Percentiles rank a stretch among this genome's conserved stretches.
These are phyloP conservation scores for Penicillium sp. DNA, from an alignment of 2,329 filamentous ascomycete species.

Conservation along the genomic window DNA sequence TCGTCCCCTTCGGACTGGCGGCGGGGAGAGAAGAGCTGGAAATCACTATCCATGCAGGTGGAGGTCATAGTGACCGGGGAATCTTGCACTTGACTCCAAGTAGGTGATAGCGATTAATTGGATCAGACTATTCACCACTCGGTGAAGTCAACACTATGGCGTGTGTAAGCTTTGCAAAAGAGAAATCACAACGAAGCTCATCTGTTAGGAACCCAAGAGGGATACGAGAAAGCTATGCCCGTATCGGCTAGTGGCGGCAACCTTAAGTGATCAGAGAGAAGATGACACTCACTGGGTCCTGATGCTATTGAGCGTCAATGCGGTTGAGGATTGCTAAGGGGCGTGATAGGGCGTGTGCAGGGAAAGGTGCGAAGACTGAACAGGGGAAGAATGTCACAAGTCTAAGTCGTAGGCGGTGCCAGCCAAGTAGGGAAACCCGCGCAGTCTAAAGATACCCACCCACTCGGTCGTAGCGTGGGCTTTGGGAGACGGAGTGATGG, in stretches of 20 bases:
- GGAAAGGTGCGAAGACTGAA: constrained; percentile 2
- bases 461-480: constrained; percentile 4
- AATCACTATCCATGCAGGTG: constrained; percentile 31
- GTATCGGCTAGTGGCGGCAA: neutral
- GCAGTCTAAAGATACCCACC: constrained; percentile 13
- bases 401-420: constrained; percentile 3
- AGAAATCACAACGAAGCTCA: neutral
- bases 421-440: constrained; percentile 8
- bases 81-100: constrained; percentile 11
- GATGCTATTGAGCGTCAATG: neutral
- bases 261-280: neutral
- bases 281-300: constrained; percentile 10
- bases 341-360: neutral
- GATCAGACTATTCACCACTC: neutral
- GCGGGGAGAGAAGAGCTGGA: constrained; percentile 34
- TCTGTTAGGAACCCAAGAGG: neutral
- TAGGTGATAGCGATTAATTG: neutral
- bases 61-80: constrained; percentile 21
- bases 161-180: neutral
- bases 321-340: neutral
- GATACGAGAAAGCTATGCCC: neutral
- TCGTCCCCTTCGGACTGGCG: constrained; percentile 19
- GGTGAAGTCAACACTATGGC: constrained; percentile 7
- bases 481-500: constrained; percentile 4
- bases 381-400: constrained; percentile 7